phyloP scores from a whole-genome alignment of 2,329 filamentous ascomycete species.

The Hypomyces perniciosus region DNA sequence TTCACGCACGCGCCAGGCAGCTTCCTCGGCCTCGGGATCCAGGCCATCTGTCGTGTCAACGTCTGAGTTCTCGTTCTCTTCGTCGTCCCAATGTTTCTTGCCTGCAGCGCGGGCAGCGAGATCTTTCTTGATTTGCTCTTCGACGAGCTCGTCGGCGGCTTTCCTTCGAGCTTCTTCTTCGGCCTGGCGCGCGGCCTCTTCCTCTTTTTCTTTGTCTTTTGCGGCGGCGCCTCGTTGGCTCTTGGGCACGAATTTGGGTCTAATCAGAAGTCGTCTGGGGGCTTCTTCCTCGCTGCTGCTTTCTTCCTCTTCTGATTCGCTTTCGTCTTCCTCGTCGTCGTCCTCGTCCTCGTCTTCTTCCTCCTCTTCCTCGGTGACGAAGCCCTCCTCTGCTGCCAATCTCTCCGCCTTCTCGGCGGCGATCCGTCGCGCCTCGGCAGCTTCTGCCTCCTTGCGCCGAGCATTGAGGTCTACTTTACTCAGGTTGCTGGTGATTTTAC shows the following conservation, averaged over 20 bases:
- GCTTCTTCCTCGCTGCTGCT: conserved; percentile 52
- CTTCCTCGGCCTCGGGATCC: conserved; percentile 81
- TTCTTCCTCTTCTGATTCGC: conserved; percentile 37
- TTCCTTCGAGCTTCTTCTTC: conserved; percentile 60
- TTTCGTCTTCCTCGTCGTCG: conserved; percentile 32
- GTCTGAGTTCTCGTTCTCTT: conserved; percentile 62
- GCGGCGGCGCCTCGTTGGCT: conserved; percentile 39
- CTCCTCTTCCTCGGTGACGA: conserved; percentile 53
- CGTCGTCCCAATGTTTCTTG: conserved; percentile 83
- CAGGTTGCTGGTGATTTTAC: conserved; percentile 49
- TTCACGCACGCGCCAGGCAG: conserved; percentile 91
- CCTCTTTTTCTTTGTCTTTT: conserved; percentile 26
- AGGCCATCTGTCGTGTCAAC: conserved; percentile 85
- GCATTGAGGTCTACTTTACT: conserved; percentile 48
- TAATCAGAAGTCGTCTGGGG: conserved; percentile 51
- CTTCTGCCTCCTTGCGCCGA: conserved; percentile 39
- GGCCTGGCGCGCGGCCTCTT: conserved; percentile 32
- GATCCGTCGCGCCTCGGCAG: conserved; percentile 40
- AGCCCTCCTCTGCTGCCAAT: conserved; percentile 53
- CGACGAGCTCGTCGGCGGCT: conserved; percentile 72
- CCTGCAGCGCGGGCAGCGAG: conserved; percentile 66
- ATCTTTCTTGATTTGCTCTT: conserved; percentile 82
- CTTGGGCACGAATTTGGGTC: conserved; percentile 59
- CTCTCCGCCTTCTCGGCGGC: conserved; percentile 46
- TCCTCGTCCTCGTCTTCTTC: conserved; percentile 31